Percentiles rank a stretch among this genome's conserved stretches.
phyloP scores from a whole-genome alignment of 805 yeast species.

The Suhomyces tanzawaensis region DNA sequence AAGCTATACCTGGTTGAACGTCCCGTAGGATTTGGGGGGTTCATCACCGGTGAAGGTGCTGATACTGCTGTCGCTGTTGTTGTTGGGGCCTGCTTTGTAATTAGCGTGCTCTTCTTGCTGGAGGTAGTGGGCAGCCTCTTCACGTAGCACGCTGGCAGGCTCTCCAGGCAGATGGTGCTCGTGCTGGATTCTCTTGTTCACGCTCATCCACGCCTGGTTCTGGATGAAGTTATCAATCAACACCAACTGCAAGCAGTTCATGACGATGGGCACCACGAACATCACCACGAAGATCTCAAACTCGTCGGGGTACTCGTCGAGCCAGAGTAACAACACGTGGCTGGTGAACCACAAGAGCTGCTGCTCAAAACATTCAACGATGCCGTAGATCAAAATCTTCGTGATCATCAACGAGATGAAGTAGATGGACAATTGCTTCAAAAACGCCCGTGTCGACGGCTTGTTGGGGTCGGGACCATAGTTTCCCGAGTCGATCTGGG shows the following conservation, averaged over 20 bases:
- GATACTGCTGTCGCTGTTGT: constrained; percentile 5
- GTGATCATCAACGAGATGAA: constrained; percentile 61
- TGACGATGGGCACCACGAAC: constrained; percentile 71
- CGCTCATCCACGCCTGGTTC: constrained; percentile 42
- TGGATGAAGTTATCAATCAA: constrained; percentile 74
- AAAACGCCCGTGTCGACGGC: constrained; percentile 50
- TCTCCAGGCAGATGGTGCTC: constrained; percentile 8
- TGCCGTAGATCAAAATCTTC: constrained; percentile 60
- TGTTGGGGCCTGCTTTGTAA: not conserved
- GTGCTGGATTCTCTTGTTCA: constrained; percentile 21
- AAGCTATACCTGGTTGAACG: constrained; percentile 1
- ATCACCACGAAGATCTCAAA: constrained; percentile 84
- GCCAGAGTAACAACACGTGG: constrained; percentile 77
- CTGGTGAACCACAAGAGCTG: constrained; percentile 53
- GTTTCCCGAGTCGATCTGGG: constrained; percentile 51
- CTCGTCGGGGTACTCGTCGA: constrained; percentile 69
- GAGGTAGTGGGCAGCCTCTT: not conserved
- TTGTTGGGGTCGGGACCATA: constrained; percentile 64
- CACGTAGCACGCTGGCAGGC: not conserved
- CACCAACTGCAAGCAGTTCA: constrained; percentile 72
- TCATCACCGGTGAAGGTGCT: constrained; percentile 1
- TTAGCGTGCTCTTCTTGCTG: not conserved
- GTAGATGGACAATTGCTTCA: constrained; percentile 71
- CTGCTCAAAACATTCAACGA: constrained; percentile 64
- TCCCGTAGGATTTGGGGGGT: constrained; percentile 3